Evolutionary conservation across 495 filamentous ascomycete genomes (phyloP), one percentile per base, ranked within the genome.

Genomic region (Penicillium crystallinum): DNA sequence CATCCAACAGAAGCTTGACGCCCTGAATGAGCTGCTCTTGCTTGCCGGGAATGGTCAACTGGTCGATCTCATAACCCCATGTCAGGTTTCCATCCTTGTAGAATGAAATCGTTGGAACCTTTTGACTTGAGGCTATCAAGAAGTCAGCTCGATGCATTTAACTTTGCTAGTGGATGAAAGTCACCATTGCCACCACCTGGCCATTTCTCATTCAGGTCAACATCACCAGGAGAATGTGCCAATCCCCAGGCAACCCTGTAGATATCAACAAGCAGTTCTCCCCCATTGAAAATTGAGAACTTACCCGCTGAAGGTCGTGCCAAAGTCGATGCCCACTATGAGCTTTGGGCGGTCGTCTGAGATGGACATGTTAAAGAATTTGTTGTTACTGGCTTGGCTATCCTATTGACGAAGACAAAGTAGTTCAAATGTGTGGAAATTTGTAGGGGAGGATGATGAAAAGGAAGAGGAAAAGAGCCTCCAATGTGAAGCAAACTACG

Each of bases 51-150:
- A 21, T 2, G 12, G 0, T 17, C 0, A 35, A n/a, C 23, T 53
- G n/a, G 0, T 59, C 41, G 12, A 72, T 63, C 39, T 76, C 62
- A 52, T 67, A 77, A 0, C 77, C 77, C 73, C 73, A 79, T 59
- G 66, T 53, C n/a, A 68, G 44, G 0, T 57, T 54, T 9, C 52
- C 35, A 0, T 60, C 37, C 0, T 47, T 14, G 47, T 79, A 80
- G 0, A 67, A 41, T 9, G 81, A 67, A 21, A 74, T 59, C 1
- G 72, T 80, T 11, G 76, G 78, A 2, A 76, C 76, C 55, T 83
- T 80, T 37, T 71, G 66, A 15, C 61, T 70, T 27, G 65, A 73
- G 10, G 10, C 65, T 67, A 46, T 6, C 10, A 6, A 22, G 6
- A 15, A 19, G 47, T 41, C 4, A 43, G 50, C n/a, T 33, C 19